Evolutionary conservation across 345 rosid genomes (phyloP), one percentile per base, ranked within the genome.

Genomic region (Citrus reticulata): DNA sequence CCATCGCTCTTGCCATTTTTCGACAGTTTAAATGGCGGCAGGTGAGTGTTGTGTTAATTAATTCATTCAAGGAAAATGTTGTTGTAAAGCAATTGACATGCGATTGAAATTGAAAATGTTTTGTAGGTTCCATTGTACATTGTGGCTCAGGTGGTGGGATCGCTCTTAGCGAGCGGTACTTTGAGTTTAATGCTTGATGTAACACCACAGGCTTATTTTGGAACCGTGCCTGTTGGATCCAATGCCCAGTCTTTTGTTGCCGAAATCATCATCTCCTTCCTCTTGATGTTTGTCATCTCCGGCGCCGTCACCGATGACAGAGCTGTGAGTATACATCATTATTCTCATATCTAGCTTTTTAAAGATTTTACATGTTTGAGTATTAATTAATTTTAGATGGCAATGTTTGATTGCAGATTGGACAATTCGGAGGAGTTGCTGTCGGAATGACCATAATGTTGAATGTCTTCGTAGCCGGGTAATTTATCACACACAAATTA

Each of bases 371-470:
- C 55, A 1, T 51, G 19, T 51, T 42, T 51, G 57, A 51, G 57
- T 17, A 51, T 51, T 51, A 10, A 11, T 11, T 42, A 42, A 42
- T 42, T 42, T 42, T 42, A 11, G 51, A 11, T 11, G 0, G 16
- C 51, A 42, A 42, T 42, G 51, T 51, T 51, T 27, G 16, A 30
- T 54, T 49, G 24, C 80, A 91, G 91, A 70, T 74, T 0, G 85
- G 85, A 59, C 86, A 87, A 70, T 78, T 91, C 1, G 90, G 85
- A 22, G 95, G 93, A 57, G 34, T 87, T 66, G 91, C 84, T 0
- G 90, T 91, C n/a, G 93, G 92, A 35, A 88, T 90, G 93, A 91
- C 93, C 8, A 90, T 91, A 64, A 70, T 85, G 46, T 57, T 91
- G 27, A 90, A 89, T 14, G 91, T 86, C 67, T 81, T 91, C 13